Conservation (phyloP, 352 stramenopile species). For the Plasmopara muralis region DNA sequence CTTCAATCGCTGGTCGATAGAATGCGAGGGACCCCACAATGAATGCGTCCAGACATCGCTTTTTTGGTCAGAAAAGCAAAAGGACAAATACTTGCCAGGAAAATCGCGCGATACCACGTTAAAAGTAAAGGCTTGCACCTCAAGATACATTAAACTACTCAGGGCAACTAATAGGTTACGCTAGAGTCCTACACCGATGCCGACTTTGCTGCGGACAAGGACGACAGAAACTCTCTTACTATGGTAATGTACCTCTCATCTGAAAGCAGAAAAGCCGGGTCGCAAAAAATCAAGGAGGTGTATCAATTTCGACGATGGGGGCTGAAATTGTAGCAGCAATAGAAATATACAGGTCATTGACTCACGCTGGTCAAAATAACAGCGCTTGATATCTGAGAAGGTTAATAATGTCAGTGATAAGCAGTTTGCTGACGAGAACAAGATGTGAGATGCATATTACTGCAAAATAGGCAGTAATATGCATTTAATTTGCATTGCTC, state of each 20-base stretch:
- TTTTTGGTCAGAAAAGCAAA: neutral
- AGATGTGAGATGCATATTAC: too few relatives aligned
- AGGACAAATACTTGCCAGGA: neutral
- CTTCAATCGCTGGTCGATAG: neutral
- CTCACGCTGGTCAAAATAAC: too few relatives aligned
- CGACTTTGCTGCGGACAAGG: neutral
- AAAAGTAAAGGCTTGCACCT: neutral
- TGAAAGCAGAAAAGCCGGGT: neutral
- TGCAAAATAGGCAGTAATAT: too few relatives aligned
- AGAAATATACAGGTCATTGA: too few relatives aligned
- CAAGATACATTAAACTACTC: neutral
- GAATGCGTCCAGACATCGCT: neutral
- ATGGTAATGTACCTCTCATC: neutral
- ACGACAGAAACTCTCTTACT: neutral
- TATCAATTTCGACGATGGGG: neutral
- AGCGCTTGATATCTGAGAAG: too few relatives aligned
- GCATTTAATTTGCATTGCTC: too few relatives aligned
- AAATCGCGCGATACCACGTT: neutral
- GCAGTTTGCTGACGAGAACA: too few relatives aligned
- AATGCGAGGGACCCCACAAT: neutral
- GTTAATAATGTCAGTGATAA: too few relatives aligned
- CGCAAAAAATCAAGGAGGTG: neutral
- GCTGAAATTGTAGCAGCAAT: neutral
- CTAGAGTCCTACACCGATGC: neutral
- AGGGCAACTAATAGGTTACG: neutral